A percentile compares a stretch with the other conserved stretches of the same genome.
phyloP scores from a whole-genome alignment of 768 basidiomycete species.

The Lactarius quietus region DNA sequence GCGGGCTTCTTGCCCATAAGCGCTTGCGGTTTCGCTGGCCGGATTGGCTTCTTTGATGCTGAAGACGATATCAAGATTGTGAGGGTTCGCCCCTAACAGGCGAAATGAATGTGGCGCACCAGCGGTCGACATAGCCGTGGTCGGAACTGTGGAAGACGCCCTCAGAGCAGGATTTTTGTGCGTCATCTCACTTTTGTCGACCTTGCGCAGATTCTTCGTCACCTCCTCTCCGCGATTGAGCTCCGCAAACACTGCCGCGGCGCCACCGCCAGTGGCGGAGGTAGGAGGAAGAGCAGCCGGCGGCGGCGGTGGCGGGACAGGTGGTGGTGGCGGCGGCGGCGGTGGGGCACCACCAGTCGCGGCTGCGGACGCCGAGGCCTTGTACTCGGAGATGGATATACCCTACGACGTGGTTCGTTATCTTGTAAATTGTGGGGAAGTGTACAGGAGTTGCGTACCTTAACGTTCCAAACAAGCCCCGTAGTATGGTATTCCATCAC shows the following conservation, averaged over 20 bases:
- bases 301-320: conserved; percentile 40
- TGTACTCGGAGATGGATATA: conserved; percentile 52
- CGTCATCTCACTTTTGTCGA: conserved; percentile 95
- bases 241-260: conserved; percentile 83
- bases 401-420: conserved; percentile 41
- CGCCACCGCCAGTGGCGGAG: conserved; percentile 46
- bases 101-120: not conserved
- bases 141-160: conserved; percentile 49
- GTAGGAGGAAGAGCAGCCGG: conserved; percentile 35
- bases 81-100: not conserved
- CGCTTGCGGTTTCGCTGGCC: conserved; percentile 81
- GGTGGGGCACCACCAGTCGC: conserved; percentile 47
- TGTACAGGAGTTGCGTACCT: conserved; percentile 39
- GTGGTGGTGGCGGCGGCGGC: conserved; percentile 40
- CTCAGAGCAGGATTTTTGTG: conserved; percentile 95
- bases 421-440: not conserved
- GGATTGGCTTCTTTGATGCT: conserved; percentile 59
- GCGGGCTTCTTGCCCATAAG: conserved; percentile 87
- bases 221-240: conserved; percentile 88
- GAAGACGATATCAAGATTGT: conserved; percentile 1
- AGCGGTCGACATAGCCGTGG: conserved; percentile 28
- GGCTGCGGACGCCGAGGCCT: conserved; percentile 35
- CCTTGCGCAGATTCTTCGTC: conserved; percentile 88
- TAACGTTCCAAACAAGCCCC: conserved; percentile 85
- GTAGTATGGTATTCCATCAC: conserved; percentile 82